phyloP scores from a whole-genome alignment of 345 rosid species.

The Raphanus raphanistrum region DNA sequence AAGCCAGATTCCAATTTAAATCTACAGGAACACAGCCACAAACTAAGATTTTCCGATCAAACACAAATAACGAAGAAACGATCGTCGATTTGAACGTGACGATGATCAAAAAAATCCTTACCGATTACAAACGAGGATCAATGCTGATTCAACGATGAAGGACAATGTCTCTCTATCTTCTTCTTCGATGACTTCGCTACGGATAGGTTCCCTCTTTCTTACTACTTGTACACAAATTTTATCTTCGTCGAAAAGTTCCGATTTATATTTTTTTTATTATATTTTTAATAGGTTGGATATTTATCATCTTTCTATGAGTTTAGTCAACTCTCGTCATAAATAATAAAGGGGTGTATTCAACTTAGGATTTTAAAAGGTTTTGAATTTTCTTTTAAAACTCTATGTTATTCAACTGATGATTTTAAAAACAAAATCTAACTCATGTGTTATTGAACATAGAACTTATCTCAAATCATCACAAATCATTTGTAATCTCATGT shows the following conservation, averaged over 20 bases:
- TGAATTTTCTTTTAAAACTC: too few species aligned
- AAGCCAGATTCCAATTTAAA: slow-evolving; percentile 10
- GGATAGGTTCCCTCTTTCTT: slow-evolving; percentile 18
- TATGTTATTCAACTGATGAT: too few species aligned
- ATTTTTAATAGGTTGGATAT: neutral
- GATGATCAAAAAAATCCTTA: slow-evolving; percentile 25
- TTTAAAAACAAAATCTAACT: too few species aligned
- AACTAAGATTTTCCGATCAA: slow-evolving; percentile 7
- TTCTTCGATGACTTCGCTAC: slow-evolving; percentile 27
- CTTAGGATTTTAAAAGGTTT: too few species aligned
- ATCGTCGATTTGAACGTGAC: neutral
- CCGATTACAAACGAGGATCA: slow-evolving; percentile 22
- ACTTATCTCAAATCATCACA: too few species aligned
- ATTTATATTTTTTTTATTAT: neutral
- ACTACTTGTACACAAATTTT: neutral
- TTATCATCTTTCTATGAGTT: neutral
- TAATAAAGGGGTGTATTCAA: neutral
- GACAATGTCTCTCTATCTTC: slow-evolving; percentile 1
- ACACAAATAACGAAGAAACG: neutral
- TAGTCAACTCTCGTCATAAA: slow-evolving; percentile 32
- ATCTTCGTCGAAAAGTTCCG: slow-evolving; percentile 4
- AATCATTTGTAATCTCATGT: too few species aligned
- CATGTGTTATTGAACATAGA: too few species aligned
- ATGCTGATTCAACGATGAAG: slow-evolving; percentile 15
- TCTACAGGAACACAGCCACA: neutral